Evolutionary conservation across 129 eudicot species (phyloP), one percentile per base, ranked within the genome.

Genomic region (Calendula officinalis): DNA sequence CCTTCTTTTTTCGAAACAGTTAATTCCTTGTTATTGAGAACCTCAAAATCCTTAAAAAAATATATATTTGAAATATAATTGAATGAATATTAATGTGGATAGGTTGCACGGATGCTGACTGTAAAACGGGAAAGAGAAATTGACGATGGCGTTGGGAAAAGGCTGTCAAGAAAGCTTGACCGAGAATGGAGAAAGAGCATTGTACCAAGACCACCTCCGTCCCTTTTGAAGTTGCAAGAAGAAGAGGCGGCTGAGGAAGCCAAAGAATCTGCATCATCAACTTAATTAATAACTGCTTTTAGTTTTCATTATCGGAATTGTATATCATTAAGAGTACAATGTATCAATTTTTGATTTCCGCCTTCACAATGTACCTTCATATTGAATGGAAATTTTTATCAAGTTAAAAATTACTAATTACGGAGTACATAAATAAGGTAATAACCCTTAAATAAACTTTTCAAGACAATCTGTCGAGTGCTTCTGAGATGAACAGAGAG

Each of bases 51-150:
- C n/a, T n/a, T n/a, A n/a, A n/a, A n/a, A n/a, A n/a, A n/a, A n/a
- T n/a, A n/a, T n/a, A n/a, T n/a, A n/a, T n/a, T n/a, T n/a, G n/a
- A n/a, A n/a, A n/a, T n/a, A n/a, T n/a, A n/a, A n/a, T n/a, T n/a
- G 2, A 22, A 0, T 22, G 30, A 22, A 22, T 22, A 22, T 22
- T 22, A 22, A 59, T 65, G 35, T 56, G 57, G 39, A 66, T 39
- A 92, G 99, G 75, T 92, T 75, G 96, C 99, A 1, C 95, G 95
- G 2, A 77, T 92, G 99, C 79, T 88, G 35, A 92, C 99, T 30
- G 91, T 92, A 35, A 88, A 80, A 82, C 68, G 99, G 69, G 99
- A 88, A 71, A 83, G 99, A 67, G 99, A 92, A 69, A 35, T 92
- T 34, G 95, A 75, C 7, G 90, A 92, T 54, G 99, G 99, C 11